A percentile compares a stretch with the other conserved stretches of the same genome.
phyloP scores from a whole-genome alignment of 2,329 filamentous ascomycete genomes.

The Exophiala sp. region DNA sequence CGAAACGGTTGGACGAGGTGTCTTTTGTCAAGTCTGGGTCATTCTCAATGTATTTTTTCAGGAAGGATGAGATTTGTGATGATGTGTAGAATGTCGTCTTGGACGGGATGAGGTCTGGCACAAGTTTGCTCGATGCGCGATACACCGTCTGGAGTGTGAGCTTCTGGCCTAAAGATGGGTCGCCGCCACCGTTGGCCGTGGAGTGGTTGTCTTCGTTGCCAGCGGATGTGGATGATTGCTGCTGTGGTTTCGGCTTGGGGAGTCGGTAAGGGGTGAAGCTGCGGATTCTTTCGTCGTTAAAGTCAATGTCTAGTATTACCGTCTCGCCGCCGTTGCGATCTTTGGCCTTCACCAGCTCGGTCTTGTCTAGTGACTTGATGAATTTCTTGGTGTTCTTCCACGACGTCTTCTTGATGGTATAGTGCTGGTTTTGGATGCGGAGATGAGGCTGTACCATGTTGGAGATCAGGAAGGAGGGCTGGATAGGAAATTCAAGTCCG shows the following conservation, averaged over 20 bases:
- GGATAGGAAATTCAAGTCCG: slow-evolving; percentile 56
- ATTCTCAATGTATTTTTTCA: slow-evolving; percentile 52
- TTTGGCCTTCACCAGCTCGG: slow-evolving; percentile 57
- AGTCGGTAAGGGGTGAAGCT: slow-evolving; percentile 58
- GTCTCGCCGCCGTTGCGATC: slow-evolving; percentile 60
- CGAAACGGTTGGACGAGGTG: slow-evolving; percentile 46
- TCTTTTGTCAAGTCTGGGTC: slow-evolving; percentile 21
- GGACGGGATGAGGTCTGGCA: slow-evolving; percentile 49
- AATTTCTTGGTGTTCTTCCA: slow-evolving; percentile 68
- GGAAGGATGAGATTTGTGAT: slow-evolving; percentile 51
- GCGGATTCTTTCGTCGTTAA: slow-evolving; percentile 49
- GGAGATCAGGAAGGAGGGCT: slow-evolving; percentile 58
- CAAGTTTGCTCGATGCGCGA: slow-evolving; percentile 53
- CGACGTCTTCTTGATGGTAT: slow-evolving; percentile 64
- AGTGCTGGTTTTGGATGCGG: slow-evolving; percentile 52
- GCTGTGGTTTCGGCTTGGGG: slow-evolving; percentile 50
- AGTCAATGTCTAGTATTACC: slow-evolving; percentile 60
- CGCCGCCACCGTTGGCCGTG: slow-evolving; percentile 30
- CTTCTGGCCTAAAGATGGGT: slow-evolving; percentile 41
- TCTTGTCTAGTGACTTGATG: slow-evolving; percentile 61
- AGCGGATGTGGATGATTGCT: slow-evolving; percentile 32
- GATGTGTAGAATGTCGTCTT: slow-evolving; percentile 54
- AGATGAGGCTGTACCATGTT: slow-evolving; percentile 62
- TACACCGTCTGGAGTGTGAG: slow-evolving; percentile 49
- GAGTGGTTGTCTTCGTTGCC: slow-evolving; percentile 33